Conservation (phyloP, 805 yeast species). For the Schizosaccharomyces cryophilus region DNA sequence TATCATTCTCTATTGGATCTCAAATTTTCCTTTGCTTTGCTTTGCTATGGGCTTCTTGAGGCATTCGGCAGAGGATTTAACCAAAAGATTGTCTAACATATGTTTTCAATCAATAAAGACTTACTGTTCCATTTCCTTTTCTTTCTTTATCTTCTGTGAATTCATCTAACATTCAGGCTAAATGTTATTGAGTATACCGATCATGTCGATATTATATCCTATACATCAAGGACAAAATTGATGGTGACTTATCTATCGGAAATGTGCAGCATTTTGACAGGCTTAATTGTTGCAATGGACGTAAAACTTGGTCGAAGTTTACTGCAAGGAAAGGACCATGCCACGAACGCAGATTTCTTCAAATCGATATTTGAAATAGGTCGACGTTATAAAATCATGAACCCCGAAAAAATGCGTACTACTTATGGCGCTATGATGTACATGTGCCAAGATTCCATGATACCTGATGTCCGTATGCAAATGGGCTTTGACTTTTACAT, state of each 20-base stretch:
- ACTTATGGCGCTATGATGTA: conserved; percentile 58
- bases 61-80: too few species aligned
- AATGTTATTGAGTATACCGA: conserved; percentile 63
- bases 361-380: conserved; percentile 51
- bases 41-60: too few species aligned
- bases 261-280: conserved; percentile 56
- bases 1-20: too few species aligned
- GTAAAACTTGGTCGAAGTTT: conserved; percentile 43
- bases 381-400: conserved; percentile 59
- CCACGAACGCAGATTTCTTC: conserved; percentile 51
- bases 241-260: conserved; percentile 50
- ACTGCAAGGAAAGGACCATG: conserved; percentile 40
- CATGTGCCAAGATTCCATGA: conserved; percentile 54
- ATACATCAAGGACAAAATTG: conserved; percentile 42
- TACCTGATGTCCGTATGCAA: conserved; percentile 42
- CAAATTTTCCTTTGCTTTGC: too few species aligned
- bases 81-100: too few species aligned
- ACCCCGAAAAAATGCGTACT: conserved; percentile 59
- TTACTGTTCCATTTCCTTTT: too few species aligned
- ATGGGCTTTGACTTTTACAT: conserved; percentile 56
- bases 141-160: too few species aligned
- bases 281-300: conserved; percentile 53
- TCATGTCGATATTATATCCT: conserved; percentile 39
- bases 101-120: too few species aligned
- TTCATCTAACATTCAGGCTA: conserved; percentile 11